phyloP scores from a whole-genome alignment of 2,329 filamentous ascomycete species.

The Pseudodiploospora longispora region DNA sequence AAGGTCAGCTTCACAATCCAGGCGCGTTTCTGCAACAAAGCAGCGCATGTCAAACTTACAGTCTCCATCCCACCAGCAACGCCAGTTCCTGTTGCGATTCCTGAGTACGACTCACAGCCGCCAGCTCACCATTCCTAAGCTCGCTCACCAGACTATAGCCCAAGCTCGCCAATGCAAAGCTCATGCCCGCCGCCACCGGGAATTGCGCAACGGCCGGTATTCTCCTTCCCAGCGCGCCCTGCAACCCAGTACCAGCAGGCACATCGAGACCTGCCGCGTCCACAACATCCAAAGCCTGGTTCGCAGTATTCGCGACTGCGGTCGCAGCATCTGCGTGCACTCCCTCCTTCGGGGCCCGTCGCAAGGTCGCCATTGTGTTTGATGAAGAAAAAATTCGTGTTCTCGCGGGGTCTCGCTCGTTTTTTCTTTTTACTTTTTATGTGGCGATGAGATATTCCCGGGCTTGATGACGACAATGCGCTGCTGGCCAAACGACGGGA shows the following conservation, averaged over 20 bases:
- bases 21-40: not conserved
- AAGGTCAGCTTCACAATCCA: constrained; percentile 3
- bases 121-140: constrained; percentile 57
- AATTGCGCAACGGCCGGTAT: constrained; percentile 33
- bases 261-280: not conserved
- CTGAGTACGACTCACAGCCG: constrained; percentile 54
- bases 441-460: too few species aligned
- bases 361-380: constrained; percentile 7
- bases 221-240: not conserved
- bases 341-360: constrained; percentile 3
- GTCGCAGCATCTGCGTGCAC: constrained; percentile 1
- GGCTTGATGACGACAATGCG: too few species aligned
- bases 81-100: constrained; percentile 55
- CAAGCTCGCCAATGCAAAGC: constrained; percentile 53
- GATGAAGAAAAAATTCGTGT: not conserved
- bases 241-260: not conserved
- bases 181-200: constrained; percentile 44
- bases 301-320: not conserved
- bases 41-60: constrained; percentile 33
- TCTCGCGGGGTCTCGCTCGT: not conserved
- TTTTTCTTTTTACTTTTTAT: not conserved
- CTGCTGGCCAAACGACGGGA: too few species aligned
- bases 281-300: not conserved
- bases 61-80: constrained; percentile 43
- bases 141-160: constrained; percentile 56